phyloP scores from a whole-genome alignment of 371 early-diverging fungal species.

The Mortierella sp. region DNA sequence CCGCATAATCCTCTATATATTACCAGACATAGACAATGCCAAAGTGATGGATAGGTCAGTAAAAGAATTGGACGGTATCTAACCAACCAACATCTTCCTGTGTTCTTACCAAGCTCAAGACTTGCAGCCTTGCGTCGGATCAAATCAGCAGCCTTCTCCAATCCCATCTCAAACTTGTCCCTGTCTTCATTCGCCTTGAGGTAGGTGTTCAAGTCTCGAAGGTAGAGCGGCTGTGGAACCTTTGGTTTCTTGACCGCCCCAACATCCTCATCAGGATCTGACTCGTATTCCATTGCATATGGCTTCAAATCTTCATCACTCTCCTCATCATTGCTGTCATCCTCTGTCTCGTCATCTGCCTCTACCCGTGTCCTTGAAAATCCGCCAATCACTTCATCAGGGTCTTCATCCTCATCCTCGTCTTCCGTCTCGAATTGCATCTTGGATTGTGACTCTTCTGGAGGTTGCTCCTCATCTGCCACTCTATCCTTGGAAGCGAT shows the following conservation, averaged over 20 bases:
- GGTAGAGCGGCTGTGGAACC: conserved; percentile 28
- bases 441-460: not conserved
- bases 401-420: conserved; percentile 41
- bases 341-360: not conserved
- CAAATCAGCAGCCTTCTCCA: conserved; percentile 26
- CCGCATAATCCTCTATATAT: conserved; percentile 28
- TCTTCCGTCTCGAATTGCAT: not conserved
- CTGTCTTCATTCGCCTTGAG: conserved; percentile 42
- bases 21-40: too few relatives aligned
- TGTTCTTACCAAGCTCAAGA: conserved; percentile 32
- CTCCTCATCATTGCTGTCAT: conserved; percentile 10
- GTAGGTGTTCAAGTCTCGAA: conserved; percentile 27
- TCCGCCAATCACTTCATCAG: conserved; percentile 21
- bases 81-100: too few relatives aligned
- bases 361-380: not conserved
- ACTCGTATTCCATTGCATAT: conserved; percentile 45
- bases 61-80: not conserved
- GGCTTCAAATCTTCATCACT: conserved; percentile 39
- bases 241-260: conserved; percentile 24
- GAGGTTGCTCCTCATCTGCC: not conserved
- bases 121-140: conserved; percentile 42
- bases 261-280: conserved; percentile 37
- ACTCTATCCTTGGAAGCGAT: not conserved
- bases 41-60: not conserved
- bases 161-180: conserved; percentile 38